A percentile compares a stretch with the other conserved stretches of the same genome.
phyloP scores from a whole-genome alignment of 192 early-diverging fungal species.

The Coemansia asiatica region DNA sequence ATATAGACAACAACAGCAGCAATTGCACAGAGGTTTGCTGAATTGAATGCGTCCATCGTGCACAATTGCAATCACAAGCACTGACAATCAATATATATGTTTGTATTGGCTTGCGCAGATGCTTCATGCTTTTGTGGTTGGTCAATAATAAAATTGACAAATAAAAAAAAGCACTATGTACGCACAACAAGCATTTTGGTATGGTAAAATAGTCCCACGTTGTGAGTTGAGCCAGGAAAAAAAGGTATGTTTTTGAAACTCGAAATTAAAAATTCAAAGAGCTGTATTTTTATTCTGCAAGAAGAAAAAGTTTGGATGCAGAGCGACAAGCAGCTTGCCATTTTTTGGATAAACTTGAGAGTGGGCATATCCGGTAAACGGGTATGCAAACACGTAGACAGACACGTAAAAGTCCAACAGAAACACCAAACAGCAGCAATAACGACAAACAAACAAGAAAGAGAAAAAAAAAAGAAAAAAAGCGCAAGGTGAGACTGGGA shows the following conservation, averaged over 20 bases:
- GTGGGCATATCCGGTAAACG: background rate
- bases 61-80: slow-evolving; percentile 1
- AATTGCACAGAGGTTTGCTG: background rate
- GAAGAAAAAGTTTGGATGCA: background rate
- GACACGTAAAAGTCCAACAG: too few species aligned
- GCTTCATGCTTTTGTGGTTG: background rate
- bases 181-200: too few species aligned
- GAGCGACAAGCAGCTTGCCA: background rate
- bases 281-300: background rate
- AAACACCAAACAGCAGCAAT: too few species aligned
- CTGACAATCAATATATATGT: background rate
- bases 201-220: too few species aligned
- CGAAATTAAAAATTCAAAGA: background rate
- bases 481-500: background rate
- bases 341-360: background rate
- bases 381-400: background rate
- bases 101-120: background rate
- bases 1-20: background rate
- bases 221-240: too few species aligned
- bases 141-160: background rate
- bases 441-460: background rate
- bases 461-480: too few species aligned
- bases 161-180: too few species aligned
- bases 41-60: background rate
- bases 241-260: too few species aligned